Percentiles rank a stretch among this genome's conserved stretches.
These are phyloP conservation scores for Oryza meridionalis DNA, from an alignment of 176 grass and related monocot species.

Conservation along the genomic window DNA sequence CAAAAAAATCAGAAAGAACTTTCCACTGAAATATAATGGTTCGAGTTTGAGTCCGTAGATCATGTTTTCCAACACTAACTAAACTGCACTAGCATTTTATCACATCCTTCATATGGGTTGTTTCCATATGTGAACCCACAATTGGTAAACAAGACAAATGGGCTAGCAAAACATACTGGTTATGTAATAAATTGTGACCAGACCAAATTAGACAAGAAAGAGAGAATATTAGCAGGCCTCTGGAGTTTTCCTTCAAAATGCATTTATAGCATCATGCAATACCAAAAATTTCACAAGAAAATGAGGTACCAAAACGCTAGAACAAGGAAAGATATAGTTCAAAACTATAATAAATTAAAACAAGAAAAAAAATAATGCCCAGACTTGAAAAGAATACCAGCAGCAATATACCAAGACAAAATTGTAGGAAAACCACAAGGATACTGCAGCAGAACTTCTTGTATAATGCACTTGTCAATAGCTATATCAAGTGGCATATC, in stretches of 20 bases:
- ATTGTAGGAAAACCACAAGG: constrained; percentile 50
- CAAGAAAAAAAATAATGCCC: constrained; percentile 14
- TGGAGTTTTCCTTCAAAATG: background rate
- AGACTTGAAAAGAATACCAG: constrained; percentile 11
- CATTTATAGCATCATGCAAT: constrained; percentile 1
- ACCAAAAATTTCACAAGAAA: background rate
- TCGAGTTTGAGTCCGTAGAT: background rate
- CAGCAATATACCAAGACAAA: constrained; percentile 12
- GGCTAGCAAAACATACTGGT: constrained; percentile 9
- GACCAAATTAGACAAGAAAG: constrained; percentile 22
- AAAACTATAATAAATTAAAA: constrained; percentile 21
- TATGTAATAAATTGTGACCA: background rate
- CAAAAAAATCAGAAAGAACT: background rate
- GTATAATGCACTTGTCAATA: constrained; percentile 86
- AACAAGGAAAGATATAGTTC: background rate
- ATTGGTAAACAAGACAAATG: constrained; percentile 22
- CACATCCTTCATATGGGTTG: background rate
- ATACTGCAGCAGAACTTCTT: constrained; percentile 98
- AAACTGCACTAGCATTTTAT: constrained; percentile 15
- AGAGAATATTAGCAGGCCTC: background rate
- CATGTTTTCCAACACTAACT: constrained; percentile 1
- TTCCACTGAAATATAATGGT: constrained; percentile 7
- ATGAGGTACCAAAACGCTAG: background rate
- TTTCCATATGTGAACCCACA: constrained; percentile 20
- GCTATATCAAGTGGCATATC: constrained; percentile 82